phyloP scores from a whole-genome alignment of 306 rosid species.

The Malus domestica region DNA sequence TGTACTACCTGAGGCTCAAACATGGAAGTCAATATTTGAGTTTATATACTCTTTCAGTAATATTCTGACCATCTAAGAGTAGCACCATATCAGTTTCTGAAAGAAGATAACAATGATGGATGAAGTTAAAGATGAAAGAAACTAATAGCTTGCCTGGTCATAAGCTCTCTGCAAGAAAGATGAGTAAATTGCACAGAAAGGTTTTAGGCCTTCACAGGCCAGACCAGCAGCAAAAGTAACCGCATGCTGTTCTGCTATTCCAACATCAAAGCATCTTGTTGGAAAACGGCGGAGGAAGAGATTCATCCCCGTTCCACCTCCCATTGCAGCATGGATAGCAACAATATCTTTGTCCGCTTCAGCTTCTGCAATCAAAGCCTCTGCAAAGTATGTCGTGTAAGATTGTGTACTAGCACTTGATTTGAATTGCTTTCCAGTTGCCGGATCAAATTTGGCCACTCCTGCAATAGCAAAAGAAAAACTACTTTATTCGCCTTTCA shows the following conservation, averaged over 20 bases:
- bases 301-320: constrained; percentile 99
- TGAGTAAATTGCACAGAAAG: constrained; percentile 89
- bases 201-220: constrained; percentile 88
- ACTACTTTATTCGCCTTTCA: background rate
- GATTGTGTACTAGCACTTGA: constrained; percentile 59
- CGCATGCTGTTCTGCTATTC: constrained; percentile 97
- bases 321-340: constrained; percentile 99
- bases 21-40: constrained; percentile 1
- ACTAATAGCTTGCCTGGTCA: constrained; percentile 62
- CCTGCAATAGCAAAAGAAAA: constrained; percentile 45
- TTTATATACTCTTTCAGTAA: background rate
- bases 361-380: constrained; percentile 96
- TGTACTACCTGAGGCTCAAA: constrained; percentile 72
- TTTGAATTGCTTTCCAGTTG: constrained; percentile 88
- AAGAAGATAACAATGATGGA: background rate
- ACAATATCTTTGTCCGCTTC: constrained; percentile 72
- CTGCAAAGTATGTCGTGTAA: constrained; percentile 88
- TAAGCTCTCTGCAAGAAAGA: constrained; percentile 96
- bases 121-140: background rate
- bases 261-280: constrained; percentile 87
- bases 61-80: background rate
- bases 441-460: constrained; percentile 83
- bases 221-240: constrained; percentile 98
- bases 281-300: constrained; percentile 89
- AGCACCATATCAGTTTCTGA: background rate